Percentiles rank a stretch among this genome's conserved stretches.
Evolutionary conservation across 208 protist genomes (phyloP).

Genomic region (Acanthamoeba lenticulata): DNA sequence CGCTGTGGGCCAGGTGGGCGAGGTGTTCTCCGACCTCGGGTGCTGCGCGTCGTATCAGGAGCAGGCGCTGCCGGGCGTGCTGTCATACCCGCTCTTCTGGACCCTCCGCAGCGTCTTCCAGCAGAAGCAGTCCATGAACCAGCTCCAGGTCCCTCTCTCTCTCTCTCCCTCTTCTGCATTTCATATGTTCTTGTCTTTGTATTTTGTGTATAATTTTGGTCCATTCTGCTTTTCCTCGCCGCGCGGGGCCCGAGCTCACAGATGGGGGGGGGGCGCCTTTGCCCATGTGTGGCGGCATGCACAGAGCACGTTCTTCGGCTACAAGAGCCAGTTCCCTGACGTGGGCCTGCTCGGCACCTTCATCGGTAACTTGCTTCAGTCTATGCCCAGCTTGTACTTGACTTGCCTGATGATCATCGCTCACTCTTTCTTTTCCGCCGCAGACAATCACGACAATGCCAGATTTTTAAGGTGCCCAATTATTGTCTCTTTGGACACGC

Average conservation of each 20-base stretch:
- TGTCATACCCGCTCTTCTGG: conserved; percentile 87
- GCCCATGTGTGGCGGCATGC: background rate
- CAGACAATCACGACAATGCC: conserved; percentile 83
- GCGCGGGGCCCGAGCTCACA: too few species aligned
- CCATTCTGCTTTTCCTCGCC: too few species aligned
- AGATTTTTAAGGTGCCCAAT: conserved; percentile 84
- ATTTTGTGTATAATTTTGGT: conserved; percentile 72
- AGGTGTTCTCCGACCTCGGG: conserved; percentile 77
- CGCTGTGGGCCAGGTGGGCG: conserved; percentile 70
- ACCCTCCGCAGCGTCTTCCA: conserved; percentile 81
- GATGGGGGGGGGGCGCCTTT: conserved; percentile 34
- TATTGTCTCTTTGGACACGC: too few species aligned
- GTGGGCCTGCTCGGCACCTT: conserved; percentile 68
- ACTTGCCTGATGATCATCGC: too few species aligned
- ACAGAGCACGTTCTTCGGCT: background rate
- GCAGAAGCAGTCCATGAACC: conserved; percentile 73
- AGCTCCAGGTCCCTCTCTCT: conserved; percentile 55
- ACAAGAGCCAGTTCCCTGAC: conserved; percentile 57
- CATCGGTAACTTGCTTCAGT: conserved; percentile 80
- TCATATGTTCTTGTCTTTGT: background rate
- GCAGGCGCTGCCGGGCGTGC: conserved; percentile 61
- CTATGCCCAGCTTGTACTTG: too few species aligned
- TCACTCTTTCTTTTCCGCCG: too few species aligned
- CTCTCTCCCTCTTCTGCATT: background rate
- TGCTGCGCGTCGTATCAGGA: background rate